Base-by-base conservation (phyloP, 768 basidiomycete genomes). In the Tricholoma hemisulphureum region DNA sequence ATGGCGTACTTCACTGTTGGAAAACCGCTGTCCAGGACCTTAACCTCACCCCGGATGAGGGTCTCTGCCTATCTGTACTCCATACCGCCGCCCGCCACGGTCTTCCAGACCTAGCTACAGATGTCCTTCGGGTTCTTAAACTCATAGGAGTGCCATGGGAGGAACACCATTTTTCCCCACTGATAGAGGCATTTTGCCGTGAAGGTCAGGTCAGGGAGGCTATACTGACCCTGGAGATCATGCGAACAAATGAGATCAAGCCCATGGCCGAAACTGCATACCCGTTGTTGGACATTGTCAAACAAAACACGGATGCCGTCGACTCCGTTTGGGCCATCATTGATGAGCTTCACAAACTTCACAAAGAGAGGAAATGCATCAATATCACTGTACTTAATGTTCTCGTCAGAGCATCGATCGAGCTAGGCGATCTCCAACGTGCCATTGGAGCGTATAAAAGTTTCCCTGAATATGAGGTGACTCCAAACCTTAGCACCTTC, bases 391-490 rank as follows among this genome's bases (percentile, higher is more conserved):
- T 83, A n/a, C 70, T 91, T 58, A 89, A 90, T 65, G 77, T 83
- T 35, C 68, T 95, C 63, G 73, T 94, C 51, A 77, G 80, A 54
- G 91, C 90, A 0, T 80, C 85, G 1, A 73, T 87, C 48, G 64
- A 69, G 21, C 72, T 86, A 3, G 79, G 79, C 13, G 91, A 93
- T 68, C 72, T 95, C 7, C 85, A 88, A 58, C 87, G 91, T 26
- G 90, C 89, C 0, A 71, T 95, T 31, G 88, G 87, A 4, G 82
- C 85, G n/a, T 93, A 91, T 77, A 84, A 85, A 59, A 80, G 81
- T 18, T 78, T 84, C 24, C 46, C 74, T 0, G 82, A 85, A 26
- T 82, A 89, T 50, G 75, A 72, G 20, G 73, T 86, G 61, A 67
- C 65, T 21, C 88, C 90, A 20, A 79, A 84, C 58, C 69, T 84